Evolutionary conservation across 495 filamentous ascomycete genomes (phyloP), one percentile per base, ranked within the genome.

Genomic region (Hypoxylon intermedium): DNA sequence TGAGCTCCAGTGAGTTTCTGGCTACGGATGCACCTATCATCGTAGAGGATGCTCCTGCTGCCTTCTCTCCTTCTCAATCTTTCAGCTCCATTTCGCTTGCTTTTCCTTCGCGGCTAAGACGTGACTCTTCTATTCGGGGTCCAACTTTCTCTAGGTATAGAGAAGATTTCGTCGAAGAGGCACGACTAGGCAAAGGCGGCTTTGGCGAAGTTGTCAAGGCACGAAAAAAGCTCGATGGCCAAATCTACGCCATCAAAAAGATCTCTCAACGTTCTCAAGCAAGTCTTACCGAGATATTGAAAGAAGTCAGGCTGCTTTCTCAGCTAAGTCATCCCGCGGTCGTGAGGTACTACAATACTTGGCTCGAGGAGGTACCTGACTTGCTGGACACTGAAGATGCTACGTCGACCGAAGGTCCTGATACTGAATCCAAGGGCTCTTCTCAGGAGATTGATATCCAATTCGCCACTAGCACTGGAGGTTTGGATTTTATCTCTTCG

Each of bases 181-280:
- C 91, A 13, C 85, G 88, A 1, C 78, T 98, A 15, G 94, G 95
- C 20, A 94, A 91, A 73, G 94, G 94, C 12, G 95, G 93, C 1
- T 98, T 95, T 73, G 94, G 95, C 23, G 90, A 97, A 75, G 94
- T 98, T n/a, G 92, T 98, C 37, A 92, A 93, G 70, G 93, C 94
- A 5, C 83, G 95, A 53, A 96, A 97, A 66, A 95, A 92, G 72
- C 83, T 97, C 5, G 93, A 98, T 73, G 90, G 91, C 6, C 88
- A 89, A 47, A 85, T 95, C 9, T 98, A 98, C 79, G 94, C 94
- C 3, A 86, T 98, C 59, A 98, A 98, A 72, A 97, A 97, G 68
- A 95, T 98, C 49, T 90, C 86, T 18, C 88, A 93, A 59, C 87
- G 86, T 45, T 91, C 91, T 13, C 82, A 89, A 31, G 79, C 87